Evolutionary conservation across 768 basidiomycete genomes (phyloP).

Genomic region (Suillus luteus): DNA sequence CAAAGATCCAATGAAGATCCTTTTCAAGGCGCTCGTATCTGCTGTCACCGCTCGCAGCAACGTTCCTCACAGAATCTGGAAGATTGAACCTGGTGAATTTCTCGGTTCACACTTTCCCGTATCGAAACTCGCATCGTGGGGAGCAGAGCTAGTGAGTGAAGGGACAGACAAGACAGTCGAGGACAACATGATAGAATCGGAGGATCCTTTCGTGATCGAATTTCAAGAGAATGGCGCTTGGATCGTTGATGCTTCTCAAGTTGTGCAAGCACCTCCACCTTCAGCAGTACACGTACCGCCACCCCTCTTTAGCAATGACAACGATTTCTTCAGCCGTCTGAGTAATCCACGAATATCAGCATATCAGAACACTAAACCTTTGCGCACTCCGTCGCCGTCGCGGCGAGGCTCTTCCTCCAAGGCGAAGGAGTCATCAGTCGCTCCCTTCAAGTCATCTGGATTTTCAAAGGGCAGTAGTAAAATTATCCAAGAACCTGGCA

Average conservation of each 20-base stretch:
- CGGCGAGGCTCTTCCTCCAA: conserved; percentile 26
- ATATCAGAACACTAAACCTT: conserved; percentile 26
- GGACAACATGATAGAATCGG: conserved; percentile 56
- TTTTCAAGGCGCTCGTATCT: conserved; percentile 44
- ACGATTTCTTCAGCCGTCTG: conserved; percentile 59
- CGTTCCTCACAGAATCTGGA: conserved; percentile 65
- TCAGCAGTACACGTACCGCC: conserved; percentile 33
- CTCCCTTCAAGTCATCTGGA: conserved; percentile 35
- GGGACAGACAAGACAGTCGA: conserved; percentile 52
- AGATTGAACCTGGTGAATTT: conserved; percentile 42
- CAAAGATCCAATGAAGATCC: conserved; percentile 48
- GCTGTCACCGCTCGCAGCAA: conserved; percentile 35
- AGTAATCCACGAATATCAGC: conserved; percentile 25
- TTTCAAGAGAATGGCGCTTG: conserved; percentile 60
- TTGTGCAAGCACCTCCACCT: conserved; percentile 12
- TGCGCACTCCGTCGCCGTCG: conserved; percentile 25
- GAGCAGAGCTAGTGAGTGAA: conserved; percentile 46
- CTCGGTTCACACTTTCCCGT: conserved; percentile 32
- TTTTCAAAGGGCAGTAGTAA: conserved; percentile 41
- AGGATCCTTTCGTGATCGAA: conserved; percentile 80
- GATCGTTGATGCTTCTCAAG: conserved; percentile 45
- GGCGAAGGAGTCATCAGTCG: conserved; percentile 27
- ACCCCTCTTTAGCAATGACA: conserved; percentile 55
- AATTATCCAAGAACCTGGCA: conserved; percentile 60
- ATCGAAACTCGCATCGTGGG: conserved; percentile 27